phyloP scores from a whole-genome alignment of 768 basidiomycete species.

The Tulasnella sp. region DNA sequence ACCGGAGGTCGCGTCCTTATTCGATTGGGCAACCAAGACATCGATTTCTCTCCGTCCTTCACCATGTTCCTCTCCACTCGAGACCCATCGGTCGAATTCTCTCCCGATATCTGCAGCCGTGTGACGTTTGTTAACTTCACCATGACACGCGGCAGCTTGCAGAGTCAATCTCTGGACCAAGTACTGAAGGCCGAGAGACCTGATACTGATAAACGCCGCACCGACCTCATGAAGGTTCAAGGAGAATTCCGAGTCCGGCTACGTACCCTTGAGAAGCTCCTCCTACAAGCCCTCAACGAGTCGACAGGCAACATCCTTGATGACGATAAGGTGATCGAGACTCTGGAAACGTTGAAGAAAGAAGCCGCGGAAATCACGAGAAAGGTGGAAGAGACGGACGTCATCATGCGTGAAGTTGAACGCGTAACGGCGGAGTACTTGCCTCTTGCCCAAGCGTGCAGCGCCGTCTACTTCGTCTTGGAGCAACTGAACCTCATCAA shows the following conservation, averaged over 20 bases:
- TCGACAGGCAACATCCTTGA: conserved; percentile 95
- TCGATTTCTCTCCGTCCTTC: conserved; percentile 99
- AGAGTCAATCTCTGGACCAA: conserved; percentile 95
- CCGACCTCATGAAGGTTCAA: conserved; percentile 95
- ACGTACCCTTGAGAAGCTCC: conserved; percentile 80
- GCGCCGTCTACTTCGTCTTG: conserved; percentile 90
- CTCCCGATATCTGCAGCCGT: conserved; percentile 96
- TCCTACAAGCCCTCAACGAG: conserved; percentile 91
- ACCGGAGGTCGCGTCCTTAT: conserved; percentile 97
- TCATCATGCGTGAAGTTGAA: conserved; percentile 93
- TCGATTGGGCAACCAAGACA: conserved; percentile 92
- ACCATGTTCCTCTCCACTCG: conserved; percentile 98
- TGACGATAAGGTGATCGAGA: conserved; percentile 96
- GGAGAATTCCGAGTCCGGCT: conserved; percentile 93
- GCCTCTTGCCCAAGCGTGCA: conserved; percentile 90
- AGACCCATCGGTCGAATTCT: conserved; percentile 94
- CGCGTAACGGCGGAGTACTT: conserved; percentile 90
- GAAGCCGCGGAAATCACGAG: conserved; percentile 93
- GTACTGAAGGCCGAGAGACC: conserved; percentile 95
- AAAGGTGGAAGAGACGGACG: conserved; percentile 93
- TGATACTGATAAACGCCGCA: conserved; percentile 88
- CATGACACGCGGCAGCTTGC: conserved; percentile 96
- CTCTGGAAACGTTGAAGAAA: conserved; percentile 85
- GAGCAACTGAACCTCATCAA: conserved; percentile 89
- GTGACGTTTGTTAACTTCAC: conserved; percentile 95